Base-by-base conservation (phyloP, 192 early-diverging fungal genomes). In the Podila epigama region DNA sequence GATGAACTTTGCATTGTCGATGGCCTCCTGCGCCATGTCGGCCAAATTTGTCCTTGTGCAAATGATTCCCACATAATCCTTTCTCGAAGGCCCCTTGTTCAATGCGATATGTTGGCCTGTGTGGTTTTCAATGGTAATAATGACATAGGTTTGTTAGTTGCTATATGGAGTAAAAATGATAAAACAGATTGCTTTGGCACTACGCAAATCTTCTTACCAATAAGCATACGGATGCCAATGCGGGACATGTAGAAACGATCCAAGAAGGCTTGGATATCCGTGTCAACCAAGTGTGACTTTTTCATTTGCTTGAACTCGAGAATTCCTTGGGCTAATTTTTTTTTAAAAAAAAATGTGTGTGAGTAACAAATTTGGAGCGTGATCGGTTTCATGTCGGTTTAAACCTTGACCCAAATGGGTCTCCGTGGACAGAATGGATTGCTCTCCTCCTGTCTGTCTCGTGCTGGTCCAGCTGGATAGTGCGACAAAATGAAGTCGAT, bases 181-280 rank as follows among this genome's bases (percentile, higher is more conserved):
- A 5, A n/a, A 4, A 44, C 35, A 3, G 58, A 42, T 13, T 63
- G 63, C 59, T 67, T 62, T 33, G 78, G 7, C 34, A 84, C n/a
- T n/a, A n/a, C n/a, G n/a, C n/a, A n/a, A n/a, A n/a, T n/a, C n/a
- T n/a, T n/a, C n/a, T 82, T 87, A 77, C 93, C 96, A 68, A 98
- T 95, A 54, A 98, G 86, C 93, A 97, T 95, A 54, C 97, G 91
- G 75, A 98, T 97, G n/a, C 97, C 97, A 64, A 98, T 98, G 56
- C 97, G 92, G 29, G 93, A 95, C 89, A 97, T 92, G 82, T 98
- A 97, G 84, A 98, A 98, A 36, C 94, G 89, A 82, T 97, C 95
- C 63, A 98, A 80, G 65, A 98, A 98, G 32, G 89, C 84, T 81
- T 98, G 95, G 16, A 97, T 86, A 41, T 88, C 91, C 20, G 88